Evolutionary conservation across 768 basidiomycete species (phyloP).

Genomic region (Strobilomyces echinocephalus): DNA sequence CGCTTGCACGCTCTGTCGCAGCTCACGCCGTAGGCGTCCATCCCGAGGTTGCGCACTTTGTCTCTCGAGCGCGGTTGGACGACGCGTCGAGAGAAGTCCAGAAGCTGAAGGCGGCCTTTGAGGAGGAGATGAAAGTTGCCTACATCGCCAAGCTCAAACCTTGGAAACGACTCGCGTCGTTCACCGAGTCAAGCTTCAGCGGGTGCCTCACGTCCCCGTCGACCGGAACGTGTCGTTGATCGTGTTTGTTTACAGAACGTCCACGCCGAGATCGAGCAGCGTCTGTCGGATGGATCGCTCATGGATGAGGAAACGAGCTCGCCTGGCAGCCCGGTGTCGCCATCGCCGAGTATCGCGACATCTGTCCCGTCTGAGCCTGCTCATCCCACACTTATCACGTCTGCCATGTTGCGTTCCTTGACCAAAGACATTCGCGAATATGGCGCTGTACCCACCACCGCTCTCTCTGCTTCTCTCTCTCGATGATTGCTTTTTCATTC

Average conservation of each 20-base stretch:
- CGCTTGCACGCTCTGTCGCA: conserved; percentile 35
- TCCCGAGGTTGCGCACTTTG: conserved; percentile 2
- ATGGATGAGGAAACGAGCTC: conserved; percentile 31
- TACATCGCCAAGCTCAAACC: conserved; percentile 41
- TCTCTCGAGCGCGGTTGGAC: conserved; percentile 19
- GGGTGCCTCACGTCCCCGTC: conserved; percentile 31
- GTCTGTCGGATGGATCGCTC: conserved; percentile 32
- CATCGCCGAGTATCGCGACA: conserved; percentile 45
- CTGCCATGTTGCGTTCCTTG: conserved; percentile 55
- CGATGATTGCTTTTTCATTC: conserved; percentile 3
- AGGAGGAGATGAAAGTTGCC: conserved; percentile 35
- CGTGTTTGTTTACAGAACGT: conserved; percentile 15
- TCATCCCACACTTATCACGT: conserved; percentile 41
- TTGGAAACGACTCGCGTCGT: conserved; percentile 43
- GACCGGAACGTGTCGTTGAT: neutral
- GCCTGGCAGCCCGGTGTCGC: conserved; percentile 25
- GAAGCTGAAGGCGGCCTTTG: conserved; percentile 29
- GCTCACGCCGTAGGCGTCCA: conserved; percentile 14
- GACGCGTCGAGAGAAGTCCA: conserved; percentile 33
- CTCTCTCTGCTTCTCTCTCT: conserved; percentile 5
- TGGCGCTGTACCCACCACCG: conserved; percentile 9
- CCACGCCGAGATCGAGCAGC: conserved; percentile 31
- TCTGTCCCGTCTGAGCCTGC: conserved; percentile 35
- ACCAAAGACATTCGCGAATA: conserved; percentile 30
- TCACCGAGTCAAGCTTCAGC: conserved; percentile 35